Evolutionary conservation across 2,329 filamentous ascomycete species (phyloP).

Genomic region (Mariannaea sp.): DNA sequence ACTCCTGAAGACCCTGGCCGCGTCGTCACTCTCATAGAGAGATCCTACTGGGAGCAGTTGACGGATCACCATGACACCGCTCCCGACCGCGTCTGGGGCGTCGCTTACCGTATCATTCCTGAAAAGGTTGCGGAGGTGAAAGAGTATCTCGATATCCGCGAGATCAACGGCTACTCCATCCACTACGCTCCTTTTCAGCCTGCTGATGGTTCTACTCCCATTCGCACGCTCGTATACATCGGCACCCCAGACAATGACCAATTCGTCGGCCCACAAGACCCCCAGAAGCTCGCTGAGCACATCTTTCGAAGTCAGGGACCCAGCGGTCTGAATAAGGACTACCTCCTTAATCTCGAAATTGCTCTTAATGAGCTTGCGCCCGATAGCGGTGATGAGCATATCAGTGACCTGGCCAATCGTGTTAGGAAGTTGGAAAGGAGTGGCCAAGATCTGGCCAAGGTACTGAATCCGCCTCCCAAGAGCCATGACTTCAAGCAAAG

Average conservation of each 20-base stretch:
- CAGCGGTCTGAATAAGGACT: constrained; percentile 89
- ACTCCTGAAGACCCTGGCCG: constrained; percentile 86
- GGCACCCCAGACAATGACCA: constrained; percentile 92
- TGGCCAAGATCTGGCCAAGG: constrained; percentile 16
- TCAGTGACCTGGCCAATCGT: constrained; percentile 77
- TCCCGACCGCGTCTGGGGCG: constrained; percentile 80
- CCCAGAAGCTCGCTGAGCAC: constrained; percentile 75
- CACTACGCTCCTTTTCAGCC: constrained; percentile 83
- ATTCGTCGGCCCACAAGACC: constrained; percentile 84
- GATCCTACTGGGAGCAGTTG: constrained; percentile 79
- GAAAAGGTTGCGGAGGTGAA: constrained; percentile 79
- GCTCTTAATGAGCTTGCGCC: constrained; percentile 74
- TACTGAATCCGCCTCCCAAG: constrained; percentile 15
- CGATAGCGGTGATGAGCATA: constrained; percentile 81
- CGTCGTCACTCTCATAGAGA: constrained; percentile 90
- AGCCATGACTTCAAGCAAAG: constrained; percentile 31
- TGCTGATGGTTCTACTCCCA: constrained; percentile 46
- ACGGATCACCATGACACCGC: constrained; percentile 67
- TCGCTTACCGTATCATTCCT: constrained; percentile 82
- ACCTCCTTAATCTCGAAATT: constrained; percentile 78
- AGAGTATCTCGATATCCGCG: constrained; percentile 90
- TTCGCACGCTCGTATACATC: constrained; percentile 81
- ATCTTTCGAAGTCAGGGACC: constrained; percentile 79
- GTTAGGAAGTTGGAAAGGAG: constrained; percentile 63
- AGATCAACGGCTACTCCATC: constrained; percentile 96